Conservation (phyloP, 2,329 filamentous ascomycete species). For the Botryotinia convoluta region DNA sequence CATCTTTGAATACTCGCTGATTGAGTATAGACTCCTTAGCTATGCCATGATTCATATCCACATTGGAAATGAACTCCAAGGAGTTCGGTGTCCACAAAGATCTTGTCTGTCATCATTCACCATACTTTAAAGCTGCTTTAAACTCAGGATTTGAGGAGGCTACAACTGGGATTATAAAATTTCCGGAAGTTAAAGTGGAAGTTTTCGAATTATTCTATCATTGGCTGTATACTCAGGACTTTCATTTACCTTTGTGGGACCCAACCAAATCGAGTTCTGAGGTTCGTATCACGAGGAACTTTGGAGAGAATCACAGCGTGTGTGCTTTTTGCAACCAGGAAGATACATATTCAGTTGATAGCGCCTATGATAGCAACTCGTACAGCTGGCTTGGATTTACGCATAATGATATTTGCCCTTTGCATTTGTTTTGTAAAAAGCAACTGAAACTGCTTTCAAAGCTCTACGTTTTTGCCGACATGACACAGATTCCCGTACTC, state of each 20-base stretch:
- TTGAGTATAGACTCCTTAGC: not conserved
- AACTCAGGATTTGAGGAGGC: conserved; percentile 20
- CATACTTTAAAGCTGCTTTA: conserved; percentile 28
- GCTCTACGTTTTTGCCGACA: conserved; percentile 23
- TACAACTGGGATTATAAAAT: conserved; percentile 16
- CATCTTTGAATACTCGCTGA: not conserved
- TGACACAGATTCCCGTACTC: not conserved
- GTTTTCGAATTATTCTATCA: conserved; percentile 24
- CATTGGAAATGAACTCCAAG: conserved; percentile 16
- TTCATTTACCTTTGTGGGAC: not conserved
- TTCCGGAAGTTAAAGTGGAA: conserved; percentile 5
- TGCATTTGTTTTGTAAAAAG: not conserved
- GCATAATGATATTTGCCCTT: not conserved
- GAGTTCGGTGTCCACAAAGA: conserved; percentile 28
- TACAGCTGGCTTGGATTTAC: no score
- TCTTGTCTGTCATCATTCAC: conserved; percentile 24
- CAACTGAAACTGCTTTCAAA: not conserved
- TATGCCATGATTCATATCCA: conserved; percentile 22
- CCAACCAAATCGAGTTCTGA: not conserved
- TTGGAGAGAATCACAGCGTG: no score
- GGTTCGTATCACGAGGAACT: no score
- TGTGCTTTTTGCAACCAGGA: no score
- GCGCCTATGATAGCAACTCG: not conserved
- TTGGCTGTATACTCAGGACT: conserved; percentile 24
- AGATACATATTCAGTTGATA: no score